Evolutionary conservation across 768 basidiomycete species (phyloP).

Genomic region (Lactarius quietus): DNA sequence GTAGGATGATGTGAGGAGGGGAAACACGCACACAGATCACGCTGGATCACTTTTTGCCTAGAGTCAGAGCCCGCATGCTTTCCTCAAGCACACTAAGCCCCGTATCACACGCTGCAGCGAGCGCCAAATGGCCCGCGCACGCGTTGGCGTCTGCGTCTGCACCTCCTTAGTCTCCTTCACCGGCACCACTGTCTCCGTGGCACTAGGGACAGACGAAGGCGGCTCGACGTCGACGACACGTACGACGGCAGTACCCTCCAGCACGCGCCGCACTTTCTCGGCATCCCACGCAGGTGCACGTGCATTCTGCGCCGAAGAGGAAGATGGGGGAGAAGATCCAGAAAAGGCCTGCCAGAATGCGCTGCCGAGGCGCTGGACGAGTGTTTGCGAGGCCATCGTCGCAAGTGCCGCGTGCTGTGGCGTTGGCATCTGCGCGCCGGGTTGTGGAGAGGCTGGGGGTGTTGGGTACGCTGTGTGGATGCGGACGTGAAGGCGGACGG

Average conservation of each 20-base stretch:
- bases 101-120: constrained; percentile 20
- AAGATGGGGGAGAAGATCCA: constrained; percentile 36
- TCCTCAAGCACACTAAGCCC: constrained; percentile 46
- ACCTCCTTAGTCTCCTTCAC: constrained; percentile 4
- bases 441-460: constrained; percentile 44
- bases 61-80: constrained; percentile 62
- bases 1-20: neutral
- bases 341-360: constrained; percentile 92
- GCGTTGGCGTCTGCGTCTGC: neutral
- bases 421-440: constrained; percentile 32
- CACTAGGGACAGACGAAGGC: neutral
- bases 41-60: constrained; percentile 44
- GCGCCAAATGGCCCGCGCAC: neutral
- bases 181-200: neutral
- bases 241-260: constrained; percentile 81
- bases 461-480: constrained; percentile 39
- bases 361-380: constrained; percentile 61
- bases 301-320: neutral
- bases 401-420: constrained; percentile 55
- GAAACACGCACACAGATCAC: neutral
- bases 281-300: constrained; percentile 44
- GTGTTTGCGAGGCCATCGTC: constrained; percentile 73
- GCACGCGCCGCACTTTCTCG: constrained; percentile 75
- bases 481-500: neutral
- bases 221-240: constrained; percentile 73